Percentiles rank a stretch among this genome's conserved stretches.
These are phyloP conservation scores for Gynochthodes officinalis DNA, from an alignment of 257 asterid genomes.

Conservation along the genomic window DNA sequence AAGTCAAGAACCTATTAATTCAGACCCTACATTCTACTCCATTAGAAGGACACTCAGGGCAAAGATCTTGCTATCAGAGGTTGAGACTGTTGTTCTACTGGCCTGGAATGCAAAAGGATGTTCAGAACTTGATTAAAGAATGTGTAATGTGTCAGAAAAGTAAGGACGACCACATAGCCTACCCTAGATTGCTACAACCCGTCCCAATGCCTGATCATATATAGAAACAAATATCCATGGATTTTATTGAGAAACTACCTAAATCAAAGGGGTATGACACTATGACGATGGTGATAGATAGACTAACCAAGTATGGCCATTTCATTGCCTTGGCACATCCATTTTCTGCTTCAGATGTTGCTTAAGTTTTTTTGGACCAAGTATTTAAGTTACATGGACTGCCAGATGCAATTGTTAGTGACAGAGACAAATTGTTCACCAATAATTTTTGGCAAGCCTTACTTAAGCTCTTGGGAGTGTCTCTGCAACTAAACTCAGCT, in stretches of 20 bases:
- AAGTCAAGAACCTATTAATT: too few relatives aligned
- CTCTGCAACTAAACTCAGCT: too few relatives aligned
- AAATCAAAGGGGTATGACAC: background rate
- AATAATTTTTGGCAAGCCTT: conserved; percentile 1
- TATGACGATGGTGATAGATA: conserved; percentile 5
- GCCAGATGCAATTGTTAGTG: background rate
- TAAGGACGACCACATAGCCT: background rate
- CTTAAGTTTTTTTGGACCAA: background rate
- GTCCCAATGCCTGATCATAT: background rate
- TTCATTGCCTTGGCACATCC: background rate
- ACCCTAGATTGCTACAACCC: conserved; percentile 1
- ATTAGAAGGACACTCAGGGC: background rate
- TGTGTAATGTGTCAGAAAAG: background rate
- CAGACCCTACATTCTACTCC: background rate
- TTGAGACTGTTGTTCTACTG: background rate
- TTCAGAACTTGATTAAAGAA: background rate
- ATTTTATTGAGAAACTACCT: background rate
- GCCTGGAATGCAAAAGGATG: background rate
- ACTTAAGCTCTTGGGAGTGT: too few relatives aligned
- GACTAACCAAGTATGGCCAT: background rate
- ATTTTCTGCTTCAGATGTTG: background rate
- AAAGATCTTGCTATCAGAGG: background rate
- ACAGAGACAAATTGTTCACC: background rate
- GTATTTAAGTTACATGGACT: conserved; percentile 8
- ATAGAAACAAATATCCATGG: background rate